Conservation (phyloP, 176 grass and related monocot species). For the Carex scoparia region DNA sequence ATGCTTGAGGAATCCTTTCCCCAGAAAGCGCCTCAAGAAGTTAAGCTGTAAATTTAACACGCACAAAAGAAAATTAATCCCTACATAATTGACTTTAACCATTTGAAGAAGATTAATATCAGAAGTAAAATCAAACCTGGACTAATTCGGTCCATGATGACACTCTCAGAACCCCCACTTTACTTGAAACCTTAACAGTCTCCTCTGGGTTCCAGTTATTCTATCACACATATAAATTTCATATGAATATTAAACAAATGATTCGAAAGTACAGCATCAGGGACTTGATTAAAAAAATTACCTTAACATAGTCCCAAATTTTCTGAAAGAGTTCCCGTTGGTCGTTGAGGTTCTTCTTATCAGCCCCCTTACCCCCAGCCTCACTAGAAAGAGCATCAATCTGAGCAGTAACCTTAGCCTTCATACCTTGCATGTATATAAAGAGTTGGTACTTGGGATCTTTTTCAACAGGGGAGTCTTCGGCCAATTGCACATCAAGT, state of each 20-base stretch:
- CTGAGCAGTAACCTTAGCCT: conserved; percentile 70
- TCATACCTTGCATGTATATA: conserved; percentile 77
- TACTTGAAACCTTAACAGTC: conserved; percentile 67
- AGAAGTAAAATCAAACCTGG: conserved; percentile 43
- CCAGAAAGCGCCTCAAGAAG: conserved; percentile 74
- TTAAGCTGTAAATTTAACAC: conserved; percentile 56
- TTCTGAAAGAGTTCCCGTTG: conserved; percentile 83
- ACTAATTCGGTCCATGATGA: conserved; percentile 88
- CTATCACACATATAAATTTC: conserved; percentile 29
- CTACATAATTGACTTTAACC: background rate
- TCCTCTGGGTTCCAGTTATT: conserved; percentile 59
- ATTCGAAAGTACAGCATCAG: background rate
- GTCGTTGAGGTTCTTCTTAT: conserved; percentile 95
- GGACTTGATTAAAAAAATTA: conserved; percentile 20
- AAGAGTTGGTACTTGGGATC: conserved; percentile 57
- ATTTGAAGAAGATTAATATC: background rate
- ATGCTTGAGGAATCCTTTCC: conserved; percentile 91
- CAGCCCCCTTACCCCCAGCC: conserved; percentile 84
- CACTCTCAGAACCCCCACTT: conserved; percentile 55
- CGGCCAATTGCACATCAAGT: conserved; percentile 47
- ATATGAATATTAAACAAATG: background rate
- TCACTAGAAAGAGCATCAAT: conserved; percentile 62
- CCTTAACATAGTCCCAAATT: conserved; percentile 85
- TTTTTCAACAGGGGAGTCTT: conserved; percentile 39
- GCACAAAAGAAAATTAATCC: conserved; percentile 20